Base-by-base conservation (phyloP, 1,139 yeast species). In the Chernovozyma aurita region DNA sequence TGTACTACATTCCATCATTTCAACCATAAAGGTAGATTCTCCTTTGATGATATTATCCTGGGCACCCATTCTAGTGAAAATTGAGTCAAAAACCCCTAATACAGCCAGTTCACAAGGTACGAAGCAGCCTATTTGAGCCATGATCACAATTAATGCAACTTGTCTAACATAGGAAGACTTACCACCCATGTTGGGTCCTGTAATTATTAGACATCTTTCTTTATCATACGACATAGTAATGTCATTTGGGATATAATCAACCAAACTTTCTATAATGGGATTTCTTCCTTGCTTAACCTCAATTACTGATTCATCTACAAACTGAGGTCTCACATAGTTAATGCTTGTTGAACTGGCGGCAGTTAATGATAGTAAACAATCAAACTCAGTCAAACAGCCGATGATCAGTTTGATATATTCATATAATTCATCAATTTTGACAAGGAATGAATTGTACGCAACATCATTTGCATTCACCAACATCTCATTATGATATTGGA, bases 151-250 rank as follows among this genome's bases (percentile, higher is more conserved):
- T 15, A 81, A 54, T 0, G 86, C 87, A 9, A 78, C 65, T 42
- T 79, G 84, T 30, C 82, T 68, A 20, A 80, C 83, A 49, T 76
- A 77, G 0, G 84, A 76, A n/a, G 84, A 77, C 49, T 81, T 81
- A 3, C 88, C 88, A 5, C 88, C 88, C 88, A 81, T 81, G 44
- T 81, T 81, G 0, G 88, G 85, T 0, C 86, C 86, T 0, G 88
- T 80, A 20, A 85, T 72, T 8, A 86, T 70, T 43, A 84, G 59
- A 1, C 80, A 73, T 27, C 85, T 60, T 16, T 73, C 64, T 1
- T 62, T 55, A 33, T 63, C 57, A 12, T 59, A 54, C 3, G 64
- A 48, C 63, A 86, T 72, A 3, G 55, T 40, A 7, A 84, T 73
- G 45, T 81, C 78, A 51, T 90, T 92, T 2, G 95, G 73, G 5